A percentile compares a stretch with the other conserved stretches of the same genome.
Conservation (phyloP, 495 filamentous ascomycete genomes). For the Daldinia caldariorum region DNA sequence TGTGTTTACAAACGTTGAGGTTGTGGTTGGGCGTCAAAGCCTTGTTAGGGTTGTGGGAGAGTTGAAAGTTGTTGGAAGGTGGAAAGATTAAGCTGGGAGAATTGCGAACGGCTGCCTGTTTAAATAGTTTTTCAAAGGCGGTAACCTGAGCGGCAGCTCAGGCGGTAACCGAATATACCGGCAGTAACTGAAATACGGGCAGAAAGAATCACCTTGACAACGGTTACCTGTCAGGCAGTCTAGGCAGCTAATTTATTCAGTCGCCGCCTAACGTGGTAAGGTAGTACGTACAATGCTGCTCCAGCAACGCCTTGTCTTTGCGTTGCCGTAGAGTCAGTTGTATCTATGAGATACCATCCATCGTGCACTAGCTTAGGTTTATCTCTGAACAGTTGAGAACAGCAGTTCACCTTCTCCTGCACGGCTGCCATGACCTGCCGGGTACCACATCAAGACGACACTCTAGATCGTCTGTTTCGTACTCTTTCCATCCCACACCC, state of each 20-base stretch:
- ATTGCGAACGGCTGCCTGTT: not conserved
- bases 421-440: slow-evolving; percentile 19
- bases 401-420: slow-evolving; percentile 8
- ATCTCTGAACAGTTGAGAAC: not conserved
- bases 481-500: slow-evolving; percentile 32
- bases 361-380: not conserved
- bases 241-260: not conserved
- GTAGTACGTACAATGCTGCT: not conserved
- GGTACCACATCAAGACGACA: slow-evolving; percentile 36
- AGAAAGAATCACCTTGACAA: not conserved
- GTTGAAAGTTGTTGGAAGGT: not conserved
- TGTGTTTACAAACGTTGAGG: not conserved
- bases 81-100: not conserved
- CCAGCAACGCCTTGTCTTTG: not conserved
- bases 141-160: not conserved
- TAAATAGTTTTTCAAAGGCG: not conserved
- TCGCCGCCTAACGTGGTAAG: not conserved
- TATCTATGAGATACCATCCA: not conserved
- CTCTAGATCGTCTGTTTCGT: slow-evolving; percentile 9
- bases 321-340: not conserved
- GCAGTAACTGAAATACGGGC: not conserved
- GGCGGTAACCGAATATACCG: not conserved
- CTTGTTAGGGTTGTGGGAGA: not conserved
- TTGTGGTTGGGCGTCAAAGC: not conserved
- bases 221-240: not conserved